Percentiles rank a stretch among this genome's conserved stretches.
Evolutionary conservation across 169 alveolate genomes (phyloP).

Genomic region (Plasmodium vinckei): DNA sequence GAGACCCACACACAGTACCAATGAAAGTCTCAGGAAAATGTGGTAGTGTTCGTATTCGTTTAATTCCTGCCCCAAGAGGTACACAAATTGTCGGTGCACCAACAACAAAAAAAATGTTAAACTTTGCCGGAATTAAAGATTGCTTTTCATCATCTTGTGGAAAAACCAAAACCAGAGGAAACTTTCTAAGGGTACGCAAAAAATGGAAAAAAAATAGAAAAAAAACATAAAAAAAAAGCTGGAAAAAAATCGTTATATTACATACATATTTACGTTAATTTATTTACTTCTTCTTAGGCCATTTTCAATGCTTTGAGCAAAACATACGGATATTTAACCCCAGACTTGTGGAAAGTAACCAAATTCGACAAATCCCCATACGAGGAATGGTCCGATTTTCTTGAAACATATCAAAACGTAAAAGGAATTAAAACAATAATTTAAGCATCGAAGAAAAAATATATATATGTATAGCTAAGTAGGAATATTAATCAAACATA

Average conservation of each 20-base stretch:
- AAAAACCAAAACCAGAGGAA: conserved; percentile 98
- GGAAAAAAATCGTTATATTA: background rate
- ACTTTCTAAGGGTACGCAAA: conserved; percentile 92
- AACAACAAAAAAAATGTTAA: conserved; percentile 97
- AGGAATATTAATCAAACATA: background rate
- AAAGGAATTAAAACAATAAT: conserved; percentile 33
- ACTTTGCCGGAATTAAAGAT: conserved; percentile 99
- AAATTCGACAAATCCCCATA: conserved; percentile 92
- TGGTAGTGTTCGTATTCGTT: conserved; percentile 99
- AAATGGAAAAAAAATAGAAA: background rate
- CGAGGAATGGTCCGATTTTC: conserved; percentile 96
- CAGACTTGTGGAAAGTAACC: conserved; percentile 98
- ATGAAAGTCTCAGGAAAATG: conserved; percentile 99
- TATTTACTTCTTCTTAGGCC: conserved; percentile 85
- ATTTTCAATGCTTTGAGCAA: conserved; percentile 96
- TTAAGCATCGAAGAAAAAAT: conserved; percentile 1
- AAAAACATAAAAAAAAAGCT: background rate
- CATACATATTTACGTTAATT: background rate
- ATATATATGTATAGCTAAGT: background rate
- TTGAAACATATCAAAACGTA: conserved; percentile 79
- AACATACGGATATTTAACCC: conserved; percentile 98
- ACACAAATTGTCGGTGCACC: conserved; percentile 99
- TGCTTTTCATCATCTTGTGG: conserved; percentile 98
- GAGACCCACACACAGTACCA: conserved; percentile 99
- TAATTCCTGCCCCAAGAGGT: conserved; percentile 99